Percentiles rank a stretch among this genome's conserved stretches.
These are phyloP conservation scores for Polygonum maritimum DNA, from an alignment of 148 eudicot genomes.

Conservation along the genomic window DNA sequence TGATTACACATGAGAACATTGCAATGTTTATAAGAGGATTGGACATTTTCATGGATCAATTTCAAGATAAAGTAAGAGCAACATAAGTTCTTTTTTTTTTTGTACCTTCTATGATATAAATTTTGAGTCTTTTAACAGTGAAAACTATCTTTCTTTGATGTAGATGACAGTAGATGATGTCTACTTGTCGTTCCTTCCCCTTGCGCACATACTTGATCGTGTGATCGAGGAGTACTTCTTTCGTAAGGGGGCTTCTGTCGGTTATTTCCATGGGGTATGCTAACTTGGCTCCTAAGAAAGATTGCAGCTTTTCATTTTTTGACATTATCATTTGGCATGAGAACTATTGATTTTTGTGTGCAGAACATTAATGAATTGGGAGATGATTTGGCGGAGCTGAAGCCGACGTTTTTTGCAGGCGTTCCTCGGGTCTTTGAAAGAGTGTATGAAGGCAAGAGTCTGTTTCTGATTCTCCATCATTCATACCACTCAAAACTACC, in stretches of 20 bases:
- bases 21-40: slow-evolving; percentile 48
- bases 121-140: neutral
- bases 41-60: slow-evolving; percentile 75
- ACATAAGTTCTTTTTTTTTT: neutral
- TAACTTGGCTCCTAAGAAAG: neutral
- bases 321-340: neutral
- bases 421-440: slow-evolving; percentile 90
- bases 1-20: slow-evolving; percentile 77
- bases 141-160: slow-evolving; percentile 8
- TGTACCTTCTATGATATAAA: neutral
- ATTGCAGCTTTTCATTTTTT: neutral
- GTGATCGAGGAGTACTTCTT: slow-evolving; percentile 89
- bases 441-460: slow-evolving; percentile 70
- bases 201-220: slow-evolving; percentile 97
- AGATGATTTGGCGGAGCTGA: slow-evolving; percentile 84
- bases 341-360: slow-evolving; percentile 8
- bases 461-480: neutral
- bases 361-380: slow-evolving; percentile 67
- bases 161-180: slow-evolving; percentile 91
- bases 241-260: slow-evolving; percentile 95
- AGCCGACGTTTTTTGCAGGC: slow-evolving; percentile 89
- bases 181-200: slow-evolving; percentile 87
- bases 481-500: neutral
- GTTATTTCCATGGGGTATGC: slow-evolving; percentile 92
- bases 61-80: slow-evolving; percentile 74